These are phyloP conservation scores for Fraxinus dipetala DNA, from an alignment of 305 asterid species.

Conservation along the genomic window DNA sequence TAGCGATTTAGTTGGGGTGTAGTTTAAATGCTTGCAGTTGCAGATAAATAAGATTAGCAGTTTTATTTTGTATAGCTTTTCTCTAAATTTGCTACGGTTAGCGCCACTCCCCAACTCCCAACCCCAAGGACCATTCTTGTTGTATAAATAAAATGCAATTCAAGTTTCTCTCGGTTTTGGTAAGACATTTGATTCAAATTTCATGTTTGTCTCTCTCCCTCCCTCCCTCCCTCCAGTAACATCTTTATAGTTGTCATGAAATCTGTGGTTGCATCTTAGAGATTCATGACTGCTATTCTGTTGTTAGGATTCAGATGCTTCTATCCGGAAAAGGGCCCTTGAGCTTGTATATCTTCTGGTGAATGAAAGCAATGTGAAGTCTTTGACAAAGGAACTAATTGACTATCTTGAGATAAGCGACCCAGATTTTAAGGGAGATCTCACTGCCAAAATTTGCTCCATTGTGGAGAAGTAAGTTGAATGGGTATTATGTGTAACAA, in stretches of 20 bases:
- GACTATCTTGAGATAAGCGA: conserved; percentile 91
- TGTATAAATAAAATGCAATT: not conserved
- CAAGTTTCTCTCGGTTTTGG: not conserved
- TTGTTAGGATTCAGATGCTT: conserved; percentile 95
- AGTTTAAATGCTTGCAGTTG: not conserved
- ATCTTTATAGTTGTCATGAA: not conserved
- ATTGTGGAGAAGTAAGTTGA: conserved; percentile 93
- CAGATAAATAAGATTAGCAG: not conserved
- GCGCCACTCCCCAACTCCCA: not conserved
- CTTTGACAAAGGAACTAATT: conserved; percentile 84
- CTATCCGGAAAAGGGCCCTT: conserved; percentile 96
- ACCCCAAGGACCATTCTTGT: conserved; percentile 9
- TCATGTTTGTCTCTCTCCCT: not conserved
- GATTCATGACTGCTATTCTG: conserved; percentile 32
- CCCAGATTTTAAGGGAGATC: conserved; percentile 84
- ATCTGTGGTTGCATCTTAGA: conserved; percentile 18
- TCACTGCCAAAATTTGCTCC: conserved; percentile 89
- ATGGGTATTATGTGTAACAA: conserved; percentile 1
- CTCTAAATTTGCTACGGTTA: not conserved
- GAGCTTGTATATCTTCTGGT: conserved; percentile 92
- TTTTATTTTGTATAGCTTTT: not conserved
- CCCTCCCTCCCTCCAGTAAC: not conserved
- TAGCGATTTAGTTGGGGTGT: conserved; percentile 11
- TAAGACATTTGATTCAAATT: not conserved
- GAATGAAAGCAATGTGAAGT: conserved; percentile 82